Conservation (phyloP, 345 rosid species). For the Abelmoschus esculentus region DNA sequence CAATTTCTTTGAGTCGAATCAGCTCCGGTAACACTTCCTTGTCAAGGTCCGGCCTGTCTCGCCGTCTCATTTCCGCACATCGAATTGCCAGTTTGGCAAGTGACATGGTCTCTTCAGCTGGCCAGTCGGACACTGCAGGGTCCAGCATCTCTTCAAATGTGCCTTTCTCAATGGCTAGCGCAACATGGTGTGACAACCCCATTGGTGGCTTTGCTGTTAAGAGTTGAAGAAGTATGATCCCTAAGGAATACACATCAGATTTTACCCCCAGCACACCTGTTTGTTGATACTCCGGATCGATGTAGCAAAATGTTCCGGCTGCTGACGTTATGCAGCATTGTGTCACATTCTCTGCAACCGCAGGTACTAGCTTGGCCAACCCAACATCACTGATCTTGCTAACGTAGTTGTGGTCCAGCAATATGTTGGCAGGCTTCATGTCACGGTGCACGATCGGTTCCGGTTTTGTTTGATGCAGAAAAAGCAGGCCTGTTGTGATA, state of each 20-base stretch:
- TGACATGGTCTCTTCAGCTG: slow-evolving; percentile 48
- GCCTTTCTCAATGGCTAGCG: slow-evolving; percentile 48
- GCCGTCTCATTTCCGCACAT: slow-evolving; percentile 77
- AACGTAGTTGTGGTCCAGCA: slow-evolving; percentile 72
- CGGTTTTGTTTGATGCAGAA: slow-evolving; percentile 92
- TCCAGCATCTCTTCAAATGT: slow-evolving; percentile 55
- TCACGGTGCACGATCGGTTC: slow-evolving; percentile 98
- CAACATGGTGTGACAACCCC: slow-evolving; percentile 55
- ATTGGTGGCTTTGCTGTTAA: slow-evolving; percentile 70
- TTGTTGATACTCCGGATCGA: slow-evolving; percentile 95
- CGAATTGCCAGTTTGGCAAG: slow-evolving; percentile 53
- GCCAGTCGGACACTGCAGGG: slow-evolving; percentile 73
- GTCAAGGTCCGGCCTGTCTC: slow-evolving; percentile 88
- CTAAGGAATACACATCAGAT: slow-evolving; percentile 85
- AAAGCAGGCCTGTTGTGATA: slow-evolving; percentile 71
- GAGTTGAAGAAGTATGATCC: slow-evolving; percentile 72
- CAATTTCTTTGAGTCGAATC: slow-evolving; percentile 44
- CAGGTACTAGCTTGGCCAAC: slow-evolving; percentile 78
- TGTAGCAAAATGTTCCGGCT: slow-evolving; percentile 90
- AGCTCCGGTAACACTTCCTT: slow-evolving; percentile 62
- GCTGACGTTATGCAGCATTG: slow-evolving; percentile 66
- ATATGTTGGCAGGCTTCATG: slow-evolving; percentile 83
- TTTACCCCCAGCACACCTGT: slow-evolving; percentile 89
- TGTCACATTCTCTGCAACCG: slow-evolving; percentile 64
- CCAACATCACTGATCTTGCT: slow-evolving; percentile 89